A percentile compares a stretch with the other conserved stretches of the same genome.
phyloP scores from a whole-genome alignment of 2,329 filamentous ascomycete genomes.

The Beauveria scarabaeidicola region DNA sequence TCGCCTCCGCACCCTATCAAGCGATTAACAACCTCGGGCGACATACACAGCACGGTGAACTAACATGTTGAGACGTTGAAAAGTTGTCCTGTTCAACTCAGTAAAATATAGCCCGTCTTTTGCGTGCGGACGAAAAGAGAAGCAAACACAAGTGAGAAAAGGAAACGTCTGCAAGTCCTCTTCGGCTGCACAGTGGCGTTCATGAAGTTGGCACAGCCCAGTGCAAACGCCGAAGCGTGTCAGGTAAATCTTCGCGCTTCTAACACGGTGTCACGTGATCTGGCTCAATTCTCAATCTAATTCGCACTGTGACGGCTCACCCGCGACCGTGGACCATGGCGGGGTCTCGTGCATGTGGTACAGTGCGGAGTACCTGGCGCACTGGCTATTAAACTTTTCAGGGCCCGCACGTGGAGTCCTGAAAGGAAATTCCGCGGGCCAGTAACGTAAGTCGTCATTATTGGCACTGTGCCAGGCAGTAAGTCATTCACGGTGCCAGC shows the following conservation, averaged over 20 bases:
- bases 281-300: constrained; percentile 1
- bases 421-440: constrained; percentile 22
- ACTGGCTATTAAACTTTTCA: constrained; percentile 13
- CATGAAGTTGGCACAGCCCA: constrained; percentile 7
- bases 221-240: constrained; percentile 15
- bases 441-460: not conserved
- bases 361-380: constrained; percentile 6
- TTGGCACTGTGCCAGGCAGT: constrained; percentile 24
- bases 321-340: not conserved
- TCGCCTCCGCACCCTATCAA: constrained; percentile 12
- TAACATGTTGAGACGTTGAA: not conserved
- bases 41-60: not conserved
- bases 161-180: not conserved
- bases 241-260: constrained; percentile 15
- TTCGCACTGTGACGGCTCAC: constrained; percentile 16
- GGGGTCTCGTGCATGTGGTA: not conserved
- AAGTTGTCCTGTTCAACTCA: not conserved
- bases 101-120: not conserved
- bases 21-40: constrained; percentile 8
- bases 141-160: not conserved
- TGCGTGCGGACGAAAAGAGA: not conserved
- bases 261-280: constrained; percentile 29
- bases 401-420: constrained; percentile 24
- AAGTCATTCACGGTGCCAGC: constrained; percentile 14
- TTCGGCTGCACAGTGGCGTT: constrained; percentile 4